Conservation (phyloP, 352 stramenopile genomes). For the Phytophthora fragariae region DNA sequence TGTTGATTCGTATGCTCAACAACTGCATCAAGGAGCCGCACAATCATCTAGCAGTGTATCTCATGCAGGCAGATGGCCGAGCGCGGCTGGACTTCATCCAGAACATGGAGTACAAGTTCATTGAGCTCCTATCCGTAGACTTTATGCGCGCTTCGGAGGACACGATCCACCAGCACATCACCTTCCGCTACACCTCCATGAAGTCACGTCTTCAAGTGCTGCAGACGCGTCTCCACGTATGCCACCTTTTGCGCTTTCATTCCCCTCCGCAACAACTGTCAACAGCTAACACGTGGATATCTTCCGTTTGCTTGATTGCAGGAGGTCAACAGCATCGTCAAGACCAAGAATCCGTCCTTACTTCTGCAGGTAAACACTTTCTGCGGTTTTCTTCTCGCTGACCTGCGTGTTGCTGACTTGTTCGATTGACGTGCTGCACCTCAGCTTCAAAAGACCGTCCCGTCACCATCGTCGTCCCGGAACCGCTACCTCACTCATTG, state of each 20-base stretch:
- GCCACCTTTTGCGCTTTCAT: slow-evolving; percentile 3
- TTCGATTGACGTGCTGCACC: background rate
- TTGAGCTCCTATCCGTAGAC: slow-evolving; percentile 93
- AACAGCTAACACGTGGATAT: slow-evolving; percentile 22
- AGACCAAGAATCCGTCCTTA: slow-evolving; percentile 95
- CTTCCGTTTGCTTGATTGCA: slow-evolving; percentile 21
- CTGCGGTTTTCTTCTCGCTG: slow-evolving; percentile 1
- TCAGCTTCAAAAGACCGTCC: slow-evolving; percentile 73
- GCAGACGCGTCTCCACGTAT: slow-evolving; percentile 89
- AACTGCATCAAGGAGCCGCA: slow-evolving; percentile 96
- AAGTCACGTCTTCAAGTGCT: slow-evolving; percentile 93
- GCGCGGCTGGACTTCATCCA: slow-evolving; percentile 95
- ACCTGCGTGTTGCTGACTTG: slow-evolving; percentile 18
- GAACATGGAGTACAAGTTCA: slow-evolving; percentile 98
- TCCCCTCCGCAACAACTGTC: background rate
- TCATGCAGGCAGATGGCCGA: slow-evolving; percentile 93
- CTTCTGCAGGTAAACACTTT: slow-evolving; percentile 84
- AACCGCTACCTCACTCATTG: slow-evolving; percentile 76
- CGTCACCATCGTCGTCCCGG: slow-evolving; percentile 47
- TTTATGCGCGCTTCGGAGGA: slow-evolving; percentile 92
- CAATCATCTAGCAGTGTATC: slow-evolving; percentile 93
- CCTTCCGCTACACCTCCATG: slow-evolving; percentile 95
- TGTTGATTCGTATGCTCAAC: slow-evolving; percentile 95
- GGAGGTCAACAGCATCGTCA: slow-evolving; percentile 95
- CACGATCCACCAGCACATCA: slow-evolving; percentile 93